Conservation (phyloP, 345 rosid species). For the Rhodomyrtus tomentosa region DNA sequence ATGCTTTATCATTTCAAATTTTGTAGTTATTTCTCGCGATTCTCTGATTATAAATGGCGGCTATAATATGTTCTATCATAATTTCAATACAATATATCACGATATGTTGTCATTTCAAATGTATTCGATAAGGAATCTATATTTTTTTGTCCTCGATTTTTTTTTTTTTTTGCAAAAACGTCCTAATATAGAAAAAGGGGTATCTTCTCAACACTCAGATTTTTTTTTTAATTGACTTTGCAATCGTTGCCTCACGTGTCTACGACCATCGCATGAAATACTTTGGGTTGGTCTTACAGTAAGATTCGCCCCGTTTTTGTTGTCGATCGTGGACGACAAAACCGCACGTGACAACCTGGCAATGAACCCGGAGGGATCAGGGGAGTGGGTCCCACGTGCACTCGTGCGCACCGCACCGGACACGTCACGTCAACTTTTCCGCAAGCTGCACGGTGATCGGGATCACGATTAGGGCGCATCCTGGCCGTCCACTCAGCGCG, state of each 20-base stretch:
- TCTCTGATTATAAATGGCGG: background rate
- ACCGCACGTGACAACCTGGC: slow-evolving; percentile 30
- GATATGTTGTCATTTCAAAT: background rate
- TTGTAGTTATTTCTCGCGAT: fast-evolving
- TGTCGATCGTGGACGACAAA: slow-evolving; percentile 4
- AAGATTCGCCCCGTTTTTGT: background rate
- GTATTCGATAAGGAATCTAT: background rate
- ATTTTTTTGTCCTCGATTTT: background rate
- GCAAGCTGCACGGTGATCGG: background rate
- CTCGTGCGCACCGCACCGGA: background rate
- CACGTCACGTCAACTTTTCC: background rate
- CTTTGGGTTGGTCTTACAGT: background rate
- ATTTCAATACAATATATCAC: background rate
- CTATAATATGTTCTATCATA: background rate
- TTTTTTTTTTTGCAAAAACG: too few species aligned
- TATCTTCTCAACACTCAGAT: background rate
- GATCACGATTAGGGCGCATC: background rate
- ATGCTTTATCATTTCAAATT: background rate
- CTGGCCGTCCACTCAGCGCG: background rate
- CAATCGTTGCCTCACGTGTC: background rate
- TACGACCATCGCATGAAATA: background rate
- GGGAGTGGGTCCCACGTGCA: background rate
- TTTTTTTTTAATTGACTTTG: background rate
- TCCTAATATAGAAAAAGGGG: background rate
- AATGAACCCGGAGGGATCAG: background rate